phyloP scores from a whole-genome alignment of 1,284 basidiomycete genomes.

The Peniophora sp. region DNA sequence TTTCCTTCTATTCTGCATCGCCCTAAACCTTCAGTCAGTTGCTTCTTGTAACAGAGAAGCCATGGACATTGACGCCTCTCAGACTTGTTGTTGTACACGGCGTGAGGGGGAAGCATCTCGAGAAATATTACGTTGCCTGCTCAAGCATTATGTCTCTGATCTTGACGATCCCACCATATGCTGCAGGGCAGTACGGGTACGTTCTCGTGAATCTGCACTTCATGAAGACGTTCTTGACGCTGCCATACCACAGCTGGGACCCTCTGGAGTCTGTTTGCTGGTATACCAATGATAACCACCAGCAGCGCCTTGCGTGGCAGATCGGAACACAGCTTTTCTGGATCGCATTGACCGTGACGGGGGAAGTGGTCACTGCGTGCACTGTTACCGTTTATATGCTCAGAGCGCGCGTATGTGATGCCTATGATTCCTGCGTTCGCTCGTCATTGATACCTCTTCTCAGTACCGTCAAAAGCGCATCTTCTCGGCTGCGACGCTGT shows the following conservation, averaged over 20 bases:
- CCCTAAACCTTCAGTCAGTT: slow-evolving; percentile 1
- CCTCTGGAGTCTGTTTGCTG: neutral
- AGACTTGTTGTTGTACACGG: slow-evolving; percentile 2
- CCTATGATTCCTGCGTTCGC: no score
- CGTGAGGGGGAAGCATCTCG: neutral
- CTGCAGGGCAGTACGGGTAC: slow-evolving; percentile 1
- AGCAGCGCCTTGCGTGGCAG: slow-evolving; percentile 2
- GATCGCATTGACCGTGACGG: neutral
- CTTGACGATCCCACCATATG: slow-evolving; percentile 2
- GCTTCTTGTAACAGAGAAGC: no score
- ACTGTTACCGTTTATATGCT: neutral
- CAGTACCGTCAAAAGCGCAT: no score
- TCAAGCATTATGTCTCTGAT: neutral
- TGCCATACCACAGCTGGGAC: neutral
- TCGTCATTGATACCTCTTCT: no score
- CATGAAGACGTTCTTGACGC: no score
- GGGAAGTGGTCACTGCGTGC: neutral
- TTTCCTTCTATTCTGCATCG: slow-evolving; percentile 2
- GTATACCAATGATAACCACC: slow-evolving; percentile 1
- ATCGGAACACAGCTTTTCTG: neutral
- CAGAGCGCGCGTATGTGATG: neutral
- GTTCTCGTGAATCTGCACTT: neutral
- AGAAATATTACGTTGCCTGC: neutral
- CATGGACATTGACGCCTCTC: no score
- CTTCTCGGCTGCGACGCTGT: no score